Conservation (phyloP, 495 filamentous ascomycete species). For the Bathelium albidoporum region DNA sequence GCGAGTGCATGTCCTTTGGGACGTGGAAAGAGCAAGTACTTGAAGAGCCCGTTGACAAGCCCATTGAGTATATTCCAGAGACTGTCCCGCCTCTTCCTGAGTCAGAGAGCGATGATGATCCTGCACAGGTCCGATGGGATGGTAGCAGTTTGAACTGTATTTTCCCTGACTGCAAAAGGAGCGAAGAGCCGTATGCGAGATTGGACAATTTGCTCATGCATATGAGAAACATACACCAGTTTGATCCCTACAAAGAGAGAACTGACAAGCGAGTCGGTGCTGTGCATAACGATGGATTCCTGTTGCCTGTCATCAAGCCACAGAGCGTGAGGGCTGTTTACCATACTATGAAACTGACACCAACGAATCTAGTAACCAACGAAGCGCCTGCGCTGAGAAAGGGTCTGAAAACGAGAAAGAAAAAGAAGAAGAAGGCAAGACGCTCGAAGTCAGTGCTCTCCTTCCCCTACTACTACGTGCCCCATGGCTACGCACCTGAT, state of each 20-base stretch:
- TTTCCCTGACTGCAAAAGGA: not conserved
- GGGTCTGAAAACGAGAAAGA: not conserved
- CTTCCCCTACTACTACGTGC: too few relatives aligned
- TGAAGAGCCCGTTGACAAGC: not conserved
- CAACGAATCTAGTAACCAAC: not conserved
- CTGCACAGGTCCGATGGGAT: not conserved
- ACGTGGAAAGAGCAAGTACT: constrained; percentile 23
- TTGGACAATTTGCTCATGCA: not conserved
- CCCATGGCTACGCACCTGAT: too few relatives aligned
- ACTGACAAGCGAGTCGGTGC: constrained; percentile 11
- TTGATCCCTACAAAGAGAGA: not conserved
- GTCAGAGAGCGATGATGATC: not conserved
- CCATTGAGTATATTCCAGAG: not conserved
- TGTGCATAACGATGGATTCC: constrained; percentile 17
- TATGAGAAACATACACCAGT: not conserved
- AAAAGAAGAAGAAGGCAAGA: not conserved
- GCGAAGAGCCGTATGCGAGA: not conserved
- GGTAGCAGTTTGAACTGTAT: not conserved
- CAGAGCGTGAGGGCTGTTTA: not conserved
- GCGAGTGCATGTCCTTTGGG: constrained; percentile 51
- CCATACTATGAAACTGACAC: too few relatives aligned
- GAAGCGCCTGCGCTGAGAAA: not conserved
- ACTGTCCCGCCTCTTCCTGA: not conserved
- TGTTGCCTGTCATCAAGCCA: constrained; percentile 8
- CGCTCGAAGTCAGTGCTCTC: too few relatives aligned